phyloP scores from a whole-genome alignment of 2,329 filamentous ascomycete genomes.

The Thielaviopsis euricoi region DNA sequence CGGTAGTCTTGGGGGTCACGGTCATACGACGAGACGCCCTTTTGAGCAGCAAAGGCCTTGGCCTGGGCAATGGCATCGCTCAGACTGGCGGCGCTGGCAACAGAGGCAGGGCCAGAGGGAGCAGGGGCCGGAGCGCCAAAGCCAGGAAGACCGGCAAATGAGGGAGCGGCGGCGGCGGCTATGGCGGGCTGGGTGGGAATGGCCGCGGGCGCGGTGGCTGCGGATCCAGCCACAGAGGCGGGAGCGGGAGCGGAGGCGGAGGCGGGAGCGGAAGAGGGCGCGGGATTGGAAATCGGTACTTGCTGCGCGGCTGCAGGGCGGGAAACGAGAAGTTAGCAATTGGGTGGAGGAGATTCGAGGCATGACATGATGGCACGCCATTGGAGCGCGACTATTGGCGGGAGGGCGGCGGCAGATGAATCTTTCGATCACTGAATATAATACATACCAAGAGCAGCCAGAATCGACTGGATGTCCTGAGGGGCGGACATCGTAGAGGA shows the following conservation, averaged over 20 bases:
- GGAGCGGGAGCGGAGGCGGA: conserved; percentile 1
- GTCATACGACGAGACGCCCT: conserved; percentile 51
- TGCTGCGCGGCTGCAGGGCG: conserved; percentile 7
- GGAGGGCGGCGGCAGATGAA: too few relatives aligned
- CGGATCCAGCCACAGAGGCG: neutral
- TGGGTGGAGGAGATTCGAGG: neutral
- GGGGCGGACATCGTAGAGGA: conserved; percentile 12
- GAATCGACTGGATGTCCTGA: conserved; percentile 29
- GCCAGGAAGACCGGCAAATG: conserved; percentile 1
- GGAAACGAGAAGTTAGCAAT: neutral
- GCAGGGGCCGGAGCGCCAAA: conserved; percentile 3
- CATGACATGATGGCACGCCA: neutral
- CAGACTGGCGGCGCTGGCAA: neutral
- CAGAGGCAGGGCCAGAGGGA: neutral
- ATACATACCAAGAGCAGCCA: conserved; percentile 31
- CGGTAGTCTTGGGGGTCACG: conserved; percentile 18
- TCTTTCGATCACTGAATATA: neutral
- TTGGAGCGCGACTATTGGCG: too few relatives aligned
- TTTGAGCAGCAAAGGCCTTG: conserved; percentile 64
- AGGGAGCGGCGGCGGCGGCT: conserved; percentile 1
- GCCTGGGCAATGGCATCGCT: conserved; percentile 67
- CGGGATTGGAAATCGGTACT: conserved; percentile 4
- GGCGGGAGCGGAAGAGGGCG: neutral
- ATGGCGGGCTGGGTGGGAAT: neutral
- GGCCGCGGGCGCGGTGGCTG: neutral